Base-by-base conservation (phyloP, 179 eudicot genomes). In the Spergularia azorica region DNA sequence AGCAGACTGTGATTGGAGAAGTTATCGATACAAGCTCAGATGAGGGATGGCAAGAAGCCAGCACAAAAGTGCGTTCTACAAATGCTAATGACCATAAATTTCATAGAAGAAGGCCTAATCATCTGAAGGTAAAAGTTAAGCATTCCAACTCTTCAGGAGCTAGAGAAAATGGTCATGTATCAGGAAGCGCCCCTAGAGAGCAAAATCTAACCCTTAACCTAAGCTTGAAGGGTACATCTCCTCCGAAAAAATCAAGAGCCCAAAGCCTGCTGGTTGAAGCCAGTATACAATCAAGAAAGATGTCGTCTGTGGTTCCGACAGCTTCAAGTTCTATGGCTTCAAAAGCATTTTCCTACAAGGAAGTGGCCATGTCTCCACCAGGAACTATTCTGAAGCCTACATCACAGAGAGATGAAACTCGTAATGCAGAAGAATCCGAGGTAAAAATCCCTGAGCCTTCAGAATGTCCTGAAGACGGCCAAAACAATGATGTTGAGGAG, bases 41-140 rank as follows among this genome's bases (percentile, higher is more conserved):
- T 76, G 97, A 95, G 78, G 98, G 99, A 52, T 95, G 99, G 99
- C 97, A 93, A 78, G 99, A 93, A 84, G 99, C 99, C 59, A 91
- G 80, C 83, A 78, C 99, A 10, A 95, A 86, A 77, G 79, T 83
- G 73, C 88, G 95, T 57, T 80, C 92, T 51, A 83, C 85, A 51
- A 90, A 82, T 77, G 76, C 80, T 18, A 79, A 82, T 54, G 77
- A 83, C 63, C 84, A 80, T 50, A 93, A 85, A 83, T 87, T 81
- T 60, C 87, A 83, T 68, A 83, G 84, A 71, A 84, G 92, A 76
- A 81, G 87, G 56, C 94, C 94, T 10, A 86, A 84, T 80, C 92
- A 89, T 79, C 81, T 90, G 55, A 91, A 88, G 86, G 83, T 96
- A 56, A 94, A 89, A 75, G 82, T 87, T 15, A 89, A 76, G 74